Evolutionary conservation across 116 monocot genomes (phyloP).

Genomic region (Trichopus zeylanicus): DNA sequence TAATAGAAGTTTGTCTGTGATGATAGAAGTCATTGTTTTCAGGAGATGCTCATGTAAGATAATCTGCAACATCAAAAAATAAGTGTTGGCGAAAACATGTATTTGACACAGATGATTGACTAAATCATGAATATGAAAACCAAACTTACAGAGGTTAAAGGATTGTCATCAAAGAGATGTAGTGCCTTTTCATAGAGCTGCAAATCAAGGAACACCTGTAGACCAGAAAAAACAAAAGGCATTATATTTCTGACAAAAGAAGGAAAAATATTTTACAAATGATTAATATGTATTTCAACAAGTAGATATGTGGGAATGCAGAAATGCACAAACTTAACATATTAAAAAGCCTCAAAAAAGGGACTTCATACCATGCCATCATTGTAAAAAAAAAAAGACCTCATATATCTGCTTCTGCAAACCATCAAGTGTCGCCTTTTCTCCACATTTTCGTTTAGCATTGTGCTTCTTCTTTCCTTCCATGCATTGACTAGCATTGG

Average conservation of each 20-base stretch:
- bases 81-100: background rate
- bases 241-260: background rate
- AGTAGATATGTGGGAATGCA: background rate
- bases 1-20: constrained; percentile 60
- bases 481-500: constrained; percentile 73
- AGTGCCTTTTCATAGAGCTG: constrained; percentile 89
- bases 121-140: background rate
- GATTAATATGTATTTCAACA: background rate
- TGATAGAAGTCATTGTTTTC: constrained; percentile 52
- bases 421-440: constrained; percentile 66
- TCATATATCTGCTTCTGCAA: constrained; percentile 90
- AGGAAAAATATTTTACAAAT: background rate
- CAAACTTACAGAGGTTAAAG: constrained; percentile 59
- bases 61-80: constrained; percentile 28
- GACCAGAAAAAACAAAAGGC: constrained; percentile 10
- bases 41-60: constrained; percentile 94
- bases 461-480: constrained; percentile 58
- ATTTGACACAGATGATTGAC: background rate
- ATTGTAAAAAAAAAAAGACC: constrained; percentile 26
- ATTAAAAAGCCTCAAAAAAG: background rate
- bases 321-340: background rate
- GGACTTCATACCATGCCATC: background rate
- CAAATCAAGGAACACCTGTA: constrained; percentile 70
- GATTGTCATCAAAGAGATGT: constrained; percentile 89
- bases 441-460: constrained; percentile 68